Base-by-base conservation (phyloP, 805 yeast species). In the Kluyveromyces siamensis region DNA sequence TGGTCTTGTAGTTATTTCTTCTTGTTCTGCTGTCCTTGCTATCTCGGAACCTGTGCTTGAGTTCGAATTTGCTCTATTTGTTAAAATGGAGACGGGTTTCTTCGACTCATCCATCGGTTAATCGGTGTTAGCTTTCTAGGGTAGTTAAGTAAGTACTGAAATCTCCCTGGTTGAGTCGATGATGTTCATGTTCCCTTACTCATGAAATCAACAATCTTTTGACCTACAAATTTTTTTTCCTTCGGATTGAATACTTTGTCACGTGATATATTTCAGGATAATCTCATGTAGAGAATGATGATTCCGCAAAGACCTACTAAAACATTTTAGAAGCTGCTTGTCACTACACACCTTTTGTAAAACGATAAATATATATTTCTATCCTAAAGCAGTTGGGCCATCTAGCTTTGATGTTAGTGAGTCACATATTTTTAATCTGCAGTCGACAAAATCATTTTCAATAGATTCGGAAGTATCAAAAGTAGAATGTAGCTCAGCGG, bases 31-130 rank as follows among this genome's bases (percentile, higher is more conserved):
- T 27, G 16, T 27, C 37, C 25, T 21, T 13, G 36, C 36, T 18
- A 13, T 19, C 18, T 36, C 39, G 27, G 45, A 43, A 33, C 14
- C 27, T 16, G 39, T 43, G 25, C 45, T 33, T n/a, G 16, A 11
- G 16, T 43, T 43, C 8, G 45, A 43, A 27, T 30, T 43, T 33
- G 38, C 13, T 17, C 46, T 46, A 27, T 50, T 50, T 14, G 50
- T 49, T 41, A 50, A 44, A 16, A 50, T 50, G 18, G 52, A 50
- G 37, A 50, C 52, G n/a, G 52, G 52, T 18, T 43, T 43, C 39
- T 16, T 38, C 19, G 39, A 43, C 35, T 30, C 35, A 30, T 11
- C 35, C 35, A 30, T 30, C 14, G 11, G 35, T 30, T 4, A 30
- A 30, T 30, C 35, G 8, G 14, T 30, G 14, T 5, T 4, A 11